These are phyloP conservation scores for Brassica carinata DNA, from an alignment of 345 rosid genomes.

Conservation along the genomic window DNA sequence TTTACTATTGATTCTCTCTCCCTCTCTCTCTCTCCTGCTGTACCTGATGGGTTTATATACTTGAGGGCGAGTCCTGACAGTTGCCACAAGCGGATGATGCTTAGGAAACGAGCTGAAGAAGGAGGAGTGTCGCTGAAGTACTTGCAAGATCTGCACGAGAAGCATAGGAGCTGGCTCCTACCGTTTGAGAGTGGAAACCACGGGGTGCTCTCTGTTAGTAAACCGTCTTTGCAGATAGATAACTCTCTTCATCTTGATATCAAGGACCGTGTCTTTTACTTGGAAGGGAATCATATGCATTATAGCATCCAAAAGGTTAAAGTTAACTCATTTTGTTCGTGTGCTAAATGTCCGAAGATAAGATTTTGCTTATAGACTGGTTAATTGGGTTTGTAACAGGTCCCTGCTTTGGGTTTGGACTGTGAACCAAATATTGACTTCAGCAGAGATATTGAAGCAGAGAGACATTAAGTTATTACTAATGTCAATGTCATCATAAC, in stretches of 20 bases:
- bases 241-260: too few relatives aligned
- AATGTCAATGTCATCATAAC: not conserved
- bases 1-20: too few relatives aligned
- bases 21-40: too few relatives aligned
- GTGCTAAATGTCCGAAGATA: not conserved
- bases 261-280: too few relatives aligned
- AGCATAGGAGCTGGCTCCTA: constrained; percentile 97
- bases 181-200: constrained; percentile 83
- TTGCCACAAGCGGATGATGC: too few relatives aligned
- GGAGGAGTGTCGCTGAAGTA: constrained; percentile 75
- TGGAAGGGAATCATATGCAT: too few relatives aligned
- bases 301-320: constrained; percentile 89
- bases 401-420: constrained; percentile 95
- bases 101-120: too few relatives aligned
- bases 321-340: not conserved
- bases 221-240: constrained; percentile 52
- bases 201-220: constrained; percentile 67
- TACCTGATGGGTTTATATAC: too few relatives aligned
- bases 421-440: constrained; percentile 96
- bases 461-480: constrained; percentile 66
- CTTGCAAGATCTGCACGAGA: constrained; percentile 85
- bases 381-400: constrained; percentile 51
- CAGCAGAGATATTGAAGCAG: too few relatives aligned
- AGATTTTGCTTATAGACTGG: not conserved
- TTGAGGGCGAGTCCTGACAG: too few relatives aligned